A percentile compares a stretch with the other conserved stretches of the same genome.
These are phyloP conservation scores for Kodamaea kakaduensis DNA, from an alignment of 805 yeast genomes.

Conservation along the genomic window DNA sequence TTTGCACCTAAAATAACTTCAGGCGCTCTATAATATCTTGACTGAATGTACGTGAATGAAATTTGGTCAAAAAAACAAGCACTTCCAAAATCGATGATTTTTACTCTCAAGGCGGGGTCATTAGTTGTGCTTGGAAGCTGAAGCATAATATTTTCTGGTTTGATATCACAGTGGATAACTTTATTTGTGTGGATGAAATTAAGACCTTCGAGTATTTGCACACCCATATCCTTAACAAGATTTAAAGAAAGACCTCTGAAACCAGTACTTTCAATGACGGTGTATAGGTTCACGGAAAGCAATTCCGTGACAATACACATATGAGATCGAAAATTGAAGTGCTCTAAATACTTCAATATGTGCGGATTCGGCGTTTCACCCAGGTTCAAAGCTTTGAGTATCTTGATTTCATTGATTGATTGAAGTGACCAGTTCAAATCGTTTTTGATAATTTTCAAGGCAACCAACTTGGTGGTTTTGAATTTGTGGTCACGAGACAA, in stretches of 20 bases:
- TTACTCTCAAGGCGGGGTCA: conserved; percentile 46
- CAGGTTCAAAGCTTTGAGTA: conserved; percentile 47
- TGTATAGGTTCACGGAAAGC: conserved; percentile 62
- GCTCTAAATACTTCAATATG: conserved; percentile 46
- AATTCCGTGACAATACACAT: conserved; percentile 77
- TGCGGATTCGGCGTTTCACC: conserved; percentile 3
- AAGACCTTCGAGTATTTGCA: conserved; percentile 57
- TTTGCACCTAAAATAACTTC: conserved; percentile 68
- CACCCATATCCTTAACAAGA: conserved; percentile 43
- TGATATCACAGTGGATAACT: conserved; percentile 79
- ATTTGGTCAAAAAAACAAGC: conserved; percentile 46
- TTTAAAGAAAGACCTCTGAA: conserved; percentile 47
- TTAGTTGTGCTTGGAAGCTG: conserved; percentile 24
- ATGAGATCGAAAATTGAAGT: conserved; percentile 77
- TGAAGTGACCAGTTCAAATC: conserved; percentile 72
- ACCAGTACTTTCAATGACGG: conserved; percentile 47
- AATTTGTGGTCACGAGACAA: conserved; percentile 64
- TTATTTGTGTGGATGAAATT: conserved; percentile 51
- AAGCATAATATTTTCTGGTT: conserved; percentile 80
- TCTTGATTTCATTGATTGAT: conserved; percentile 71
- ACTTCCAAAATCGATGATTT: conserved; percentile 79
- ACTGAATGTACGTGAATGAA: conserved; percentile 50
- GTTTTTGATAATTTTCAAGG: conserved; percentile 73
- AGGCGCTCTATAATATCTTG: conserved; percentile 76
- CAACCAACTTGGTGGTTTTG: conserved; percentile 45